Percentiles rank a stretch among this genome's conserved stretches.
These are phyloP conservation scores for Fusarium albosuccineum DNA, from an alignment of 2,329 filamentous ascomycete species.

Conservation along the genomic window DNA sequence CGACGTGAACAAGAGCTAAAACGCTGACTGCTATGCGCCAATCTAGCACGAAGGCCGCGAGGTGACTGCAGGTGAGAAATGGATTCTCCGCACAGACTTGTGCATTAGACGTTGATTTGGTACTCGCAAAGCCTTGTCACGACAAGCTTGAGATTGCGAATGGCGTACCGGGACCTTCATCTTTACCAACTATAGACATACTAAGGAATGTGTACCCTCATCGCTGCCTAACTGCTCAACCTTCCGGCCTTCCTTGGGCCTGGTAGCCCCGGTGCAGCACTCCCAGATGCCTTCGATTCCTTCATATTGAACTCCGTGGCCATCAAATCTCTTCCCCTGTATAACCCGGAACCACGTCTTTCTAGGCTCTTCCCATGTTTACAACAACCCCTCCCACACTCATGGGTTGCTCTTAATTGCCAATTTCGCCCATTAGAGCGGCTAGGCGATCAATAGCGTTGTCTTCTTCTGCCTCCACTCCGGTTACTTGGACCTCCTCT, in stretches of 20 bases:
- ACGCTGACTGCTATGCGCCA: slow-evolving; percentile 18
- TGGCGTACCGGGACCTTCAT: slow-evolving; percentile 13
- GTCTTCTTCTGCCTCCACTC: slow-evolving; percentile 18
- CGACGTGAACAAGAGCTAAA: not conserved
- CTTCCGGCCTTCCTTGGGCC: no score
- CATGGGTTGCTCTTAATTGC: slow-evolving; percentile 7
- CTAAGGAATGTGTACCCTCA: not conserved
- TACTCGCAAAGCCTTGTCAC: slow-evolving; percentile 10
- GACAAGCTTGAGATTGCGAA: not conserved
- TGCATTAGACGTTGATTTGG: slow-evolving; percentile 68
- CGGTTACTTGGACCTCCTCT: slow-evolving; percentile 1
- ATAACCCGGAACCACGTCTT: not conserved
- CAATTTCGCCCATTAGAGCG: slow-evolving; percentile 22
- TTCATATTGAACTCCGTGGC: slow-evolving; percentile 1
- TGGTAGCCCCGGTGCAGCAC: not conserved
- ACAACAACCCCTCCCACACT: not conserved
- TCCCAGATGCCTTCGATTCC: not conserved
- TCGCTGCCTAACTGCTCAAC: no score
- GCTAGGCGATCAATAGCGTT: slow-evolving; percentile 41
- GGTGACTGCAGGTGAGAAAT: slow-evolving; percentile 86
- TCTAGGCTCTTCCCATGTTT: not conserved
- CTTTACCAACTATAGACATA: not conserved
- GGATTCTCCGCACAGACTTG: slow-evolving; percentile 88
- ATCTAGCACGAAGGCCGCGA: slow-evolving; percentile 82
- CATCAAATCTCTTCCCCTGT: slow-evolving; percentile 1